Conservation (phyloP, 768 basidiomycete species). For the Rhodotorula kratochvilovae region DNA sequence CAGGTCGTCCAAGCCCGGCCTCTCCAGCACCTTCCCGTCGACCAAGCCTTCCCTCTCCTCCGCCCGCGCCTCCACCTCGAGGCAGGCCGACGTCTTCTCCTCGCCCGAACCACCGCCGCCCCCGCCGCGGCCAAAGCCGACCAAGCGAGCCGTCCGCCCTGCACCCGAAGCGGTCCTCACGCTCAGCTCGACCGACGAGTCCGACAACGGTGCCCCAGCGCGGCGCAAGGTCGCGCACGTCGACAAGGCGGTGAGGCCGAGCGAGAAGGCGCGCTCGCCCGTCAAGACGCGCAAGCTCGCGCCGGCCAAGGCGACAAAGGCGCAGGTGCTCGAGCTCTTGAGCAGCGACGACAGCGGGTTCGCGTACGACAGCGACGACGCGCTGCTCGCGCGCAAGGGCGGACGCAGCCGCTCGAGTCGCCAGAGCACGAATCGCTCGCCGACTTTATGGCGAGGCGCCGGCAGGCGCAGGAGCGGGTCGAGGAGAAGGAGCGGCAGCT, state of each 20-base stretch:
- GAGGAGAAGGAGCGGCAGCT: neutral
- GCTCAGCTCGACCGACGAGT: neutral
- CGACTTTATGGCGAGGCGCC: neutral
- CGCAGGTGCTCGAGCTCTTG: neutral
- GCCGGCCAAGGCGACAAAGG: neutral
- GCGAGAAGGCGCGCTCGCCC: neutral
- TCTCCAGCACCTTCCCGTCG: neutral
- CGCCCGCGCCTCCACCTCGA: neutral
- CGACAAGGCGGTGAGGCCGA: neutral
- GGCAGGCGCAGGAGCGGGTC: neutral
- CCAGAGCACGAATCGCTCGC: neutral
- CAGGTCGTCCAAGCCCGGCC: neutral
- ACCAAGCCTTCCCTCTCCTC: neutral
- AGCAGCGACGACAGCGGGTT: neutral
- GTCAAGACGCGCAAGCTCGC: neutral
- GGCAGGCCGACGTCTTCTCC: neutral
- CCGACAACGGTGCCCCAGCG: neutral
- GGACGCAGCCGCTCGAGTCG: neutral
- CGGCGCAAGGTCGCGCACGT: neutral
- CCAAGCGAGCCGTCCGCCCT: too few species aligned
- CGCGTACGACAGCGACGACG: neutral
- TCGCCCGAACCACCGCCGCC: neutral
- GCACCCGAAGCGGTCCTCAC: too few species aligned
- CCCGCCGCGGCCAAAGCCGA: neutral
- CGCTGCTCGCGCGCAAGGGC: neutral